A percentile compares a stretch with the other conserved stretches of the same genome.
These are phyloP conservation scores for Chloranthus sessilifolius DNA, from an alignment of 164 flowering plant species.

Conservation along the genomic window DNA sequence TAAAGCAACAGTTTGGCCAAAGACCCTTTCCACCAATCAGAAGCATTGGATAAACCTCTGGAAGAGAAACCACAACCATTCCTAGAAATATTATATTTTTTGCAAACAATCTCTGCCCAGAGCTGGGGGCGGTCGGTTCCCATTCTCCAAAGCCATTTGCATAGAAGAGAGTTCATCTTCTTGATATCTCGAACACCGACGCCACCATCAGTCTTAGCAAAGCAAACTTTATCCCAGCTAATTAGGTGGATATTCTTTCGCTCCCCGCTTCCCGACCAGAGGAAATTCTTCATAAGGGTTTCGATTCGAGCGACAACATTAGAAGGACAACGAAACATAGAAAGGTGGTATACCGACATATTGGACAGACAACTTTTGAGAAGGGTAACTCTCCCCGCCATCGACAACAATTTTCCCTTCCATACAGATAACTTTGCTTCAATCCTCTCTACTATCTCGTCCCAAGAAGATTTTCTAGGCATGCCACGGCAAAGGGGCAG, in stretches of 20 bases:
- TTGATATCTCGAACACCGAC: neutral
- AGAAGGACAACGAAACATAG: neutral
- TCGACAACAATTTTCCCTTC: too few relatives aligned
- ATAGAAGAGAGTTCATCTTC: neutral
- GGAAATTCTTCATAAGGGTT: neutral
- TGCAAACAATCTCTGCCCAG: neutral
- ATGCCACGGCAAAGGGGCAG: neutral
- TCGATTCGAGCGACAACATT: neutral
- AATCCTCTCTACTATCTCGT: too few relatives aligned
- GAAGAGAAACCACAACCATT: too few relatives aligned
- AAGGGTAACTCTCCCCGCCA: too few relatives aligned
- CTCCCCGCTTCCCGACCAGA: neutral
- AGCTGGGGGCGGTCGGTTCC: neutral
- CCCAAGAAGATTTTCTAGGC: too few relatives aligned
- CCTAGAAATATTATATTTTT: too few relatives aligned
- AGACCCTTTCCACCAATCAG: too few relatives aligned
- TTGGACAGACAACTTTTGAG: too few relatives aligned
- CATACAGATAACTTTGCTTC: too few relatives aligned
- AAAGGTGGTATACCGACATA: neutral
- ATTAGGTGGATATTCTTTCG: neutral
- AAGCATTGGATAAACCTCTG: too few relatives aligned
- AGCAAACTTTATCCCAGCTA: neutral
- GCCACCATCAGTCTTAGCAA: neutral
- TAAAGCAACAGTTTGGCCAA: too few relatives aligned
- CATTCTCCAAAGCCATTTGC: neutral